phyloP scores from a whole-genome alignment of 495 filamentous ascomycete genomes.

The Xylaria cubensis region DNA sequence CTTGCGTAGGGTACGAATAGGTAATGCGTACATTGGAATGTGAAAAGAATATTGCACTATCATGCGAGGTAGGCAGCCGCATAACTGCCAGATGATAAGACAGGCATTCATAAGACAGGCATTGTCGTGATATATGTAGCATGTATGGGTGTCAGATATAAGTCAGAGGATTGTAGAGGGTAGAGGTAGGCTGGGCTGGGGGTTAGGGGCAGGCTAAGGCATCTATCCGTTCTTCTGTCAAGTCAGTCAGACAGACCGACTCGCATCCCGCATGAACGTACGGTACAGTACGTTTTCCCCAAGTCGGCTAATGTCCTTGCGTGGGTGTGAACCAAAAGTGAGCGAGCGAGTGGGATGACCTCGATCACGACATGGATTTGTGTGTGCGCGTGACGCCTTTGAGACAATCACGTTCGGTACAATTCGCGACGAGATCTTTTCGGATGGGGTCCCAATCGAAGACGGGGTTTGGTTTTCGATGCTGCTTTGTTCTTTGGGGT shows the following conservation, averaged over 20 bases:
- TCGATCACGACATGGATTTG: not conserved
- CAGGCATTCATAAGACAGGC: conserved; percentile 6
- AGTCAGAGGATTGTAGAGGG: not conserved
- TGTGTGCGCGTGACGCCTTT: not conserved
- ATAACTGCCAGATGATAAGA: conserved; percentile 2
- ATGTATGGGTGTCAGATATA: not conserved
- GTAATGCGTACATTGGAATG: not conserved
- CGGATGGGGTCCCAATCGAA: conserved; percentile 5
- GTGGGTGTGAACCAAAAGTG: conserved; percentile 7
- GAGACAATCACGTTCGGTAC: not conserved
- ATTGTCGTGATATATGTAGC: conserved; percentile 1
- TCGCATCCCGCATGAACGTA: not conserved
- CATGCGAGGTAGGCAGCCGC: conserved; percentile 17
- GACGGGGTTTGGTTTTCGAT: not conserved
- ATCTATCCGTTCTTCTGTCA: conserved; percentile 4
- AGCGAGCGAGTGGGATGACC: not conserved
- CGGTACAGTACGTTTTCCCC: not conserved
- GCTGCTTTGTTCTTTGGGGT: not conserved
- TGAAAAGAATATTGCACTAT: not conserved
- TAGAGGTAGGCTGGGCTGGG: not conserved
- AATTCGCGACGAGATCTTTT: not conserved
- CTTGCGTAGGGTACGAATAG: not conserved
- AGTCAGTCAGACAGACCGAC: not conserved
- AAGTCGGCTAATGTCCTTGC: not conserved
- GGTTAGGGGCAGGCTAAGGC: not conserved